Evolutionary conservation across 2,329 filamentous ascomycete genomes (phyloP).

Genomic region (Fusarium phyllophilum): DNA sequence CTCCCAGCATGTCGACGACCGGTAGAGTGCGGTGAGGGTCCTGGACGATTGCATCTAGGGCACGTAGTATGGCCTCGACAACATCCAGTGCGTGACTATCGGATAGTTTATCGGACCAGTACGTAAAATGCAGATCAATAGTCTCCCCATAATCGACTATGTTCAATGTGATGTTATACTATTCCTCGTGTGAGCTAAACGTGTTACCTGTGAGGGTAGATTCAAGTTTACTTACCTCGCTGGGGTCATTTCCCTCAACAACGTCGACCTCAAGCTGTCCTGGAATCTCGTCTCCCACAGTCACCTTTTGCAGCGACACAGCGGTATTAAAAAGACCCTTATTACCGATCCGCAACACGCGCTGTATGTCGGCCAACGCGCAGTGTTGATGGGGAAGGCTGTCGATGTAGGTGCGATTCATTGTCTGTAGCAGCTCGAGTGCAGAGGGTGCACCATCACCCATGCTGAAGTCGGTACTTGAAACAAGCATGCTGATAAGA

Average conservation of each 20-base stretch:
- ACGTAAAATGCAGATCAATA: not conserved
- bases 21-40: not conserved
- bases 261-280: not conserved
- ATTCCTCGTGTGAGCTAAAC: not conserved
- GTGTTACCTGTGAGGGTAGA: too few species aligned
- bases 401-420: not conserved
- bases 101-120: not conserved
- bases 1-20: not conserved
- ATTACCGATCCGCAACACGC: not conserved
- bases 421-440: not conserved
- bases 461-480: not conserved
- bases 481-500: not conserved
- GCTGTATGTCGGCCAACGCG: not conserved
- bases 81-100: not conserved
- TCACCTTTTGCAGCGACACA: not conserved
- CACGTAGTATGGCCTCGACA: not conserved
- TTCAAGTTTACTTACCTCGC: not conserved
- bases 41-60: not conserved
- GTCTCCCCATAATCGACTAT: not conserved
- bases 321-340: not conserved
- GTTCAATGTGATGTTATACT: not conserved
- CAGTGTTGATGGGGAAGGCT: slow-evolving; percentile 1
- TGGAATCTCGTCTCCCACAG: not conserved
- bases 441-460: not conserved
- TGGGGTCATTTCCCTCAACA: not conserved